Evolutionary conservation across 1,284 basidiomycete genomes (phyloP).

Genomic region (Malassezia pachydermatis): DNA sequence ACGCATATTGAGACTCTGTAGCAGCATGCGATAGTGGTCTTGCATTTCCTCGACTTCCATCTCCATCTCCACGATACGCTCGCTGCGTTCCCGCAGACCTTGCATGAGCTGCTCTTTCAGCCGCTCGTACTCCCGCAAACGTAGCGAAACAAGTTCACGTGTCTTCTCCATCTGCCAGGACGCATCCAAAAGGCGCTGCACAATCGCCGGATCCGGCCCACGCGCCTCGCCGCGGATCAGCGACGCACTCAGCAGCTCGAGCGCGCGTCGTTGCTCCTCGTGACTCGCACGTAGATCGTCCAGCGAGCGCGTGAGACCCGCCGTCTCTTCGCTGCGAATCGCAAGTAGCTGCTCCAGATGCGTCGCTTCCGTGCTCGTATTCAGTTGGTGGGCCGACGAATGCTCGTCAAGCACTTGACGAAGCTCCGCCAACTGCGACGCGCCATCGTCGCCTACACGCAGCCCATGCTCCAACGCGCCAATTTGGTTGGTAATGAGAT

Average conservation of each 20-base stretch:
- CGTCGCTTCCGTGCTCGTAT: slow-evolving; percentile 71
- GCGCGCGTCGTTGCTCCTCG: slow-evolving; percentile 77
- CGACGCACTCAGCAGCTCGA: slow-evolving; percentile 87
- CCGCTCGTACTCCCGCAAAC: slow-evolving; percentile 93
- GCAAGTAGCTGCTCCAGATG: slow-evolving; percentile 88
- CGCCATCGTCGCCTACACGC: slow-evolving; percentile 56
- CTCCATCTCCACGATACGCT: slow-evolving; percentile 99
- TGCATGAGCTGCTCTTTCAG: slow-evolving; percentile 98
- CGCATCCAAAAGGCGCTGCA: slow-evolving; percentile 55
- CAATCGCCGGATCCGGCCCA: slow-evolving; percentile 4
- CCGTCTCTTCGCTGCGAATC: slow-evolving; percentile 71
- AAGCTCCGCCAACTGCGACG: slow-evolving; percentile 71
- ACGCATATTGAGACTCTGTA: slow-evolving; percentile 92
- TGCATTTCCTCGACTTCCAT: slow-evolving; percentile 97
- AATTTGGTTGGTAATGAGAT: slow-evolving; percentile 16
- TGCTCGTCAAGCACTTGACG: slow-evolving; percentile 88
- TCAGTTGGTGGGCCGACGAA: slow-evolving; percentile 81
- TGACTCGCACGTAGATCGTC: slow-evolving; percentile 92
- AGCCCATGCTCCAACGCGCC: slow-evolving; percentile 14
- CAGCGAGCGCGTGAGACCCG: slow-evolving; percentile 70
- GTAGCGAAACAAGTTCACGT: slow-evolving; percentile 89
- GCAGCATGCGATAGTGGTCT: slow-evolving; percentile 97
- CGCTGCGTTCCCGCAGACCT: slow-evolving; percentile 96
- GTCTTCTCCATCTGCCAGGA: slow-evolving; percentile 94
- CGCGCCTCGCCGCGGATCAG: slow-evolving; percentile 42